Evolutionary conservation across 2,329 filamentous ascomycete species (phyloP), one percentile per base, ranked within the genome.

Genomic region (Diaporthe longicolla): DNA sequence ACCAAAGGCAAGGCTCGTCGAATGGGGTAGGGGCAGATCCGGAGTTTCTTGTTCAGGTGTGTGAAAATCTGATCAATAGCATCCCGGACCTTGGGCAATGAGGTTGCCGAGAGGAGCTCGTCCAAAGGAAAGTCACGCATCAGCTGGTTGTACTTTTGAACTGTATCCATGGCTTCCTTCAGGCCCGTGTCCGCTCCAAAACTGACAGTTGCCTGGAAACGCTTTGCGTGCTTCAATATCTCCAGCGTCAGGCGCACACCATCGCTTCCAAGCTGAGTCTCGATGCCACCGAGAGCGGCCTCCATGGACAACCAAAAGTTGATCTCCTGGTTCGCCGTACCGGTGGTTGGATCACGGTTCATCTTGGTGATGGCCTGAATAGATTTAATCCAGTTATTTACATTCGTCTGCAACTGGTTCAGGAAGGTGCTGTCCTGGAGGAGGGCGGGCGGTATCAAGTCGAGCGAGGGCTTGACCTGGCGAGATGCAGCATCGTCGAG

Each of bases 301-400:
- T 99, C 97, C 94, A 99, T 98, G 2, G 95, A 97, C 68, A 99
- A 84, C 97, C 97, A 99, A 81, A 99, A 99, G 83, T 98, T 98
- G 83, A 99, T 98, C 83, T 99, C 97, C 82, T 98, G 97, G 73
- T 94, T 96, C 43, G 97, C 97, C 29, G 95, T 97, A 43, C 82
- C 92, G 81, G 87, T 90, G 6, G 87, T 86, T 0, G 94, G 92
- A 79, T 99, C 97, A 80, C 95, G 92, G 54, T 95, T 94, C 87
- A 98, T 93, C 84, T 97, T 97, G 52, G 97, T 99, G 78, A 98
- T 97, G 63, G 93, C 93, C 82, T 98, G 96, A 77, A 99, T 99
- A 15, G 96, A 97, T 85, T 97, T 97, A 85, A 99, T 99, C 97
- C 97, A 99, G 76, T 93, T 93, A 82, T 98, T 99, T 75, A 98